A percentile compares a stretch with the other conserved stretches of the same genome.
Conservation (phyloP, 2,329 filamentous ascomycete genomes). For the Fusarium pseudocircinatum region DNA sequence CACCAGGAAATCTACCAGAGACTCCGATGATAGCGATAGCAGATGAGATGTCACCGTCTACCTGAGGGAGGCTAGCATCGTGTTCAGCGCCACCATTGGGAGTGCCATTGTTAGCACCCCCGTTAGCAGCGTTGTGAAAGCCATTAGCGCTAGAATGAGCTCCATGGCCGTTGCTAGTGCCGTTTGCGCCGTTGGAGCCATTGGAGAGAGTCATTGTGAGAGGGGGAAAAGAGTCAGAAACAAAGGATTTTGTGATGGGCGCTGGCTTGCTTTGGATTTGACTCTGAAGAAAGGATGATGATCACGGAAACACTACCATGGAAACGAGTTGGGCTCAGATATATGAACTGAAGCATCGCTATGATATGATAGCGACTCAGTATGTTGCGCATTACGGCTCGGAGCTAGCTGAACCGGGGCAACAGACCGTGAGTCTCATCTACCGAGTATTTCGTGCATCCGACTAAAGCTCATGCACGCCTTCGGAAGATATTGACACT, state of each 20-base stretch:
- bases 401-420: background rate
- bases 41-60: background rate
- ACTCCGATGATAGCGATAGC: constrained; percentile 3
- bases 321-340: background rate
- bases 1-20: constrained; percentile 1
- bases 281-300: background rate
- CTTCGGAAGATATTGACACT: background rate
- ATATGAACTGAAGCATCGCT: background rate
- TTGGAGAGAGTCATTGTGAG: constrained; percentile 4
- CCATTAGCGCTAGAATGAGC: background rate
- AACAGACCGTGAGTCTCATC: background rate
- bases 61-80: background rate
- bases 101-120: background rate
- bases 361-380: background rate
- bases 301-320: background rate
- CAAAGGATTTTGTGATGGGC: background rate
- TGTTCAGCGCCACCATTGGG: background rate
- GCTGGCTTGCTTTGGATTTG: background rate
- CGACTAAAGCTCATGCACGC: background rate
- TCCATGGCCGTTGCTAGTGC: background rate
- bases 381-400: background rate
- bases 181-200: background rate
- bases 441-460: background rate
- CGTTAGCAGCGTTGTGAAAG: background rate
- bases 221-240: background rate